These are phyloP conservation scores for Pseudogymnoascus sp. DNA, from an alignment of 2,329 filamentous ascomycete genomes.

Conservation along the genomic window DNA sequence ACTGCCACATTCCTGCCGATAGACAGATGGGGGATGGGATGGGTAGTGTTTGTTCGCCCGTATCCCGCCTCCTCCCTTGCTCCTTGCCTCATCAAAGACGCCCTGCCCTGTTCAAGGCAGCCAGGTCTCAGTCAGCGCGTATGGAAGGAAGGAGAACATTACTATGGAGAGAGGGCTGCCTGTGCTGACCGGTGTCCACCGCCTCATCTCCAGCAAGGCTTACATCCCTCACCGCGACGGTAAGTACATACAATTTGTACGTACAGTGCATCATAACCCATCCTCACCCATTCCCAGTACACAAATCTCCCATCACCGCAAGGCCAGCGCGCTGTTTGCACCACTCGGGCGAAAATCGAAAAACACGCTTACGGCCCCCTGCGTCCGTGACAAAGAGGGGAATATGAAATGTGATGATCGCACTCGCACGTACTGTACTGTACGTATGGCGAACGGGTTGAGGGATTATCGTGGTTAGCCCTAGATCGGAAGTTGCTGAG, in stretches of 20 bases:
- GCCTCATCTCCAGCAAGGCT: not conserved
- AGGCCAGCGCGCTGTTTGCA: not conserved
- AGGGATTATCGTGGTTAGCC: not conserved
- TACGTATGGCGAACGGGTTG: not conserved
- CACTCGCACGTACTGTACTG: not conserved
- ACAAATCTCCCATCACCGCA: too few relatives aligned
- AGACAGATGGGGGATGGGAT: not conserved
- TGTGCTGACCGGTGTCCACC: not conserved
- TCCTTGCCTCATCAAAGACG: not conserved
- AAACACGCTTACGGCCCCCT: not conserved
- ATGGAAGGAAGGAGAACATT: not conserved
- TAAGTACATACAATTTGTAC: too few relatives aligned
- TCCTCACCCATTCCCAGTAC: too few relatives aligned
- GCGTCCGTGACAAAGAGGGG: not conserved
- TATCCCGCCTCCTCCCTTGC: not conserved
- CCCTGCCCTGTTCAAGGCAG: not conserved
- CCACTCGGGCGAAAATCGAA: not conserved
- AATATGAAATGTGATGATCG: not conserved
- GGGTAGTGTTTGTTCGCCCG: not conserved
- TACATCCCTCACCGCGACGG: not conserved
- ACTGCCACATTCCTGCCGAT: not conserved
- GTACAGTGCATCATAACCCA: too few relatives aligned
- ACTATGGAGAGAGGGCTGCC: too few relatives aligned
- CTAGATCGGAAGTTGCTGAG: not conserved
- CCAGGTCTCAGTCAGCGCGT: too few relatives aligned